Conservation (phyloP, 2,329 filamentous ascomycete species). For the Neopestalotiopsis sp. region DNA sequence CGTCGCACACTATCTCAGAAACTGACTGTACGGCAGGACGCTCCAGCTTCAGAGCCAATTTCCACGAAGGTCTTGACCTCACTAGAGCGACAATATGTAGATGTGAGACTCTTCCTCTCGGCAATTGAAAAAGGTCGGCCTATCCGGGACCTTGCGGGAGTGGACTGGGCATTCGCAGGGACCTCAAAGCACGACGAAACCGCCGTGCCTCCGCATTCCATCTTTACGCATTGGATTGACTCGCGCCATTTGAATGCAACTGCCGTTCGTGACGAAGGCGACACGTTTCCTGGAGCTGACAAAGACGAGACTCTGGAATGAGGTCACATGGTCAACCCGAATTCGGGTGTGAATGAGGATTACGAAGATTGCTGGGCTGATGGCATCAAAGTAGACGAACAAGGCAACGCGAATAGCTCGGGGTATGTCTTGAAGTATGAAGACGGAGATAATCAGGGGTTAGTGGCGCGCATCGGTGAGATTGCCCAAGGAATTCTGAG, state of each 20-base stretch:
- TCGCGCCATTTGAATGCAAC: slow-evolving; percentile 50
- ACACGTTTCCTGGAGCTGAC: slow-evolving; percentile 52
- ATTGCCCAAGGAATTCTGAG: slow-evolving; percentile 17
- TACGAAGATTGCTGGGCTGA: slow-evolving; percentile 24
- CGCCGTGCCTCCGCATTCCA: slow-evolving; percentile 39
- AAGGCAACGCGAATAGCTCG: not conserved
- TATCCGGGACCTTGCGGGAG: not conserved
- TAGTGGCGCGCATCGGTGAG: slow-evolving; percentile 13
- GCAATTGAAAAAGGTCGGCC: slow-evolving; percentile 37
- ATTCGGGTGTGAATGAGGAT: slow-evolving; percentile 43
- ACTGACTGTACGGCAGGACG: slow-evolving; percentile 35
- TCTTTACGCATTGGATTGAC: slow-evolving; percentile 67
- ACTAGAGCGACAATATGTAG: slow-evolving; percentile 67
- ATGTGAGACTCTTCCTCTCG: slow-evolving; percentile 51
- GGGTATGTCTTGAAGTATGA: slow-evolving; percentile 19
- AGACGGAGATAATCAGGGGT: slow-evolving; percentile 9
- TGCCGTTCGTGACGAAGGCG: slow-evolving; percentile 55
- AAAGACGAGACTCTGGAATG: slow-evolving; percentile 52
- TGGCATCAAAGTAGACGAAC: too few relatives aligned
- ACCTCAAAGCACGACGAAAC: slow-evolving; percentile 39
- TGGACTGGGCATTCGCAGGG: slow-evolving; percentile 71
- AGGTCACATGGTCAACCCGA: slow-evolving; percentile 65
- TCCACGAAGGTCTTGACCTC: slow-evolving; percentile 70
- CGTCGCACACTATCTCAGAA: too few relatives aligned
- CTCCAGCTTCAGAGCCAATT: slow-evolving; percentile 61